A percentile compares a stretch with the other conserved stretches of the same genome.
These are phyloP conservation scores for Teunomyces stri DNA, from an alignment of 805 yeast genomes.

Conservation along the genomic window DNA sequence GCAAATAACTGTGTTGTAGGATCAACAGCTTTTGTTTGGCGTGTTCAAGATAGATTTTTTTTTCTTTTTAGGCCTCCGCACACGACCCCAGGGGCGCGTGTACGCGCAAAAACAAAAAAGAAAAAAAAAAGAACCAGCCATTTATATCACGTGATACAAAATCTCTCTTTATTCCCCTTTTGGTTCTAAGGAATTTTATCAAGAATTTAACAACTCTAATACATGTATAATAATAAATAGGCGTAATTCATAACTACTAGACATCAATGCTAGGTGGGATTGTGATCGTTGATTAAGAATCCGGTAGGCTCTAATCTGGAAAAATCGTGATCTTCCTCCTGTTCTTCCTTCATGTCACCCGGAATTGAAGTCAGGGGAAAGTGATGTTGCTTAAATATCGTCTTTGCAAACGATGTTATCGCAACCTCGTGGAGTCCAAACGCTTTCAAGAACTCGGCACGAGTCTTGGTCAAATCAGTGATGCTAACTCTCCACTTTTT, in stretches of 20 bases:
- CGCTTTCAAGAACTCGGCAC: constrained; percentile 20
- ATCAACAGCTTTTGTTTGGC: neutral
- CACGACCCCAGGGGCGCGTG: neutral
- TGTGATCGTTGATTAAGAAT: neutral
- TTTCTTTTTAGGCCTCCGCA: neutral
- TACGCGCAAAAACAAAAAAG: neutral
- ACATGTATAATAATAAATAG: neutral
- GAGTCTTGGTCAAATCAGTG: constrained; percentile 20
- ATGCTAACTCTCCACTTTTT: constrained; percentile 28
- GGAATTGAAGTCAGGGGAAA: constrained; percentile 7
- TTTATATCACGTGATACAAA: neutral
- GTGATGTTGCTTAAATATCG: constrained; percentile 7
- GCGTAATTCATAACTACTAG: neutral
- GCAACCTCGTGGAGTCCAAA: constrained; percentile 24
- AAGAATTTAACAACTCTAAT: no score
- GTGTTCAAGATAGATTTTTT: constrained; percentile 1
- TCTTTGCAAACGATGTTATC: constrained; percentile 12
- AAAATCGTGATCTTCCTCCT: neutral
- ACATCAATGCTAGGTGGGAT: neutral
- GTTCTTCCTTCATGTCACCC: neutral
- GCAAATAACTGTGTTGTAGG: neutral
- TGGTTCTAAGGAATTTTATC: neutral
- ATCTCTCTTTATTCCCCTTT: neutral
- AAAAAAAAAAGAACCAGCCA: neutral
- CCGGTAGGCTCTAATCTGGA: neutral